These are phyloP conservation scores for Verbena officinalis DNA, from an alignment of 257 asterid species.

Conservation along the genomic window DNA sequence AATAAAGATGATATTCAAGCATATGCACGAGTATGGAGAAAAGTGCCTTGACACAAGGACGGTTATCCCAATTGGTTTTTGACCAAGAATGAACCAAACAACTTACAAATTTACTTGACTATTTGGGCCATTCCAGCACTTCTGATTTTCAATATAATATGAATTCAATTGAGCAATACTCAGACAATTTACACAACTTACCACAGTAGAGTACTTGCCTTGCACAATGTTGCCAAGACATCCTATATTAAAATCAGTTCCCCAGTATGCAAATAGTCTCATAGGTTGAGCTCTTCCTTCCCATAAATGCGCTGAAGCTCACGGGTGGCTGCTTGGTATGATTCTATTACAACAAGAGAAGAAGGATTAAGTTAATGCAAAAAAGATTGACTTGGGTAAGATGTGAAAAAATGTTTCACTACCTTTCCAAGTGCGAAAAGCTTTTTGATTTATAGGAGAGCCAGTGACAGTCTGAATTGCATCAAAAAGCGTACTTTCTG, in stretches of 20 bases:
- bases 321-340: constrained; percentile 93
- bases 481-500: constrained; percentile 72
- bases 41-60: too few species aligned
- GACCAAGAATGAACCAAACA: constrained; percentile 7
- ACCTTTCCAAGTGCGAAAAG: constrained; percentile 98
- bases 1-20: too few species aligned
- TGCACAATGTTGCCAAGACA: constrained; percentile 32
- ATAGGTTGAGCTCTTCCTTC: constrained; percentile 77
- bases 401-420: constrained; percentile 20
- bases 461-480: constrained; percentile 86
- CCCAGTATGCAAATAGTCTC: constrained; percentile 23
- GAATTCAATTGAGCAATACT: constrained; percentile 20
- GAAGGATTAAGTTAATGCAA: constrained; percentile 15
- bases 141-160: constrained; percentile 7
- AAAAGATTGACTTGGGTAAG: background rate
- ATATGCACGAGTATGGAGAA: too few species aligned
- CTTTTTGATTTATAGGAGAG: constrained; percentile 89
- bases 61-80: too few species aligned
- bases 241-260: constrained; percentile 26
- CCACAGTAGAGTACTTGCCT: constrained; percentile 26
- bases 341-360: constrained; percentile 52
- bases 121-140: background rate
- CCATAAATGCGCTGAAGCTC: constrained; percentile 94
- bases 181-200: constrained; percentile 29
- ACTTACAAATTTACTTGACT: background rate